Conservation (phyloP, 176 grass and related monocot species). For the Carex kokanica region DNA sequence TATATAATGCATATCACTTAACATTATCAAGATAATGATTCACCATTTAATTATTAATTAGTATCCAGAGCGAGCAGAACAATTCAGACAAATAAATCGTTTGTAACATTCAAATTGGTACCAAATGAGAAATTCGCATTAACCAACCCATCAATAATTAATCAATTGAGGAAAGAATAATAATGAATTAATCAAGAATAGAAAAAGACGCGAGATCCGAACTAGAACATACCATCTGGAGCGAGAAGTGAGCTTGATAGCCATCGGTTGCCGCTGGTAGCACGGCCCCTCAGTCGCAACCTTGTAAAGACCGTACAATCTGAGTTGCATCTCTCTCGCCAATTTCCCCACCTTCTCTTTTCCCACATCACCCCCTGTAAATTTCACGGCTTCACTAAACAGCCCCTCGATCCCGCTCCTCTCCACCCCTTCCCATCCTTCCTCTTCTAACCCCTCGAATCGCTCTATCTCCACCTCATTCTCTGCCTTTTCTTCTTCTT, state of each 20-base stretch:
- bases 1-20: background rate
- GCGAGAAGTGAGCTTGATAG: constrained; percentile 39
- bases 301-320: constrained; percentile 39
- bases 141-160: background rate
- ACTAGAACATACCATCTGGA: constrained; percentile 32
- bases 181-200: background rate
- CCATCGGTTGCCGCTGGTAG: constrained; percentile 37
- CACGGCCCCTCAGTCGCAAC: constrained; percentile 43
- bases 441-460: constrained; percentile 8
- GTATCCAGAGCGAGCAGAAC: background rate
- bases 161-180: background rate
- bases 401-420: constrained; percentile 39
- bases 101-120: background rate
- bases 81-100: background rate
- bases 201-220: background rate
- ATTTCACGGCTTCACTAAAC: constrained; percentile 28
- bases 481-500: background rate
- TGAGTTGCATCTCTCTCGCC: constrained; percentile 25
- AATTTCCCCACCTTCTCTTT: constrained; percentile 26
- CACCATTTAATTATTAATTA: constrained; percentile 3
- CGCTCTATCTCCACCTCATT: constrained; percentile 29
- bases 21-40: constrained; percentile 10
- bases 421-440: constrained; percentile 31
- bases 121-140: background rate
- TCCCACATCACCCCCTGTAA: constrained; percentile 36